Percentiles rank a stretch among this genome's conserved stretches.
phyloP scores from a whole-genome alignment of 2,329 filamentous ascomycete genomes.

The Talaromyces sp. region DNA sequence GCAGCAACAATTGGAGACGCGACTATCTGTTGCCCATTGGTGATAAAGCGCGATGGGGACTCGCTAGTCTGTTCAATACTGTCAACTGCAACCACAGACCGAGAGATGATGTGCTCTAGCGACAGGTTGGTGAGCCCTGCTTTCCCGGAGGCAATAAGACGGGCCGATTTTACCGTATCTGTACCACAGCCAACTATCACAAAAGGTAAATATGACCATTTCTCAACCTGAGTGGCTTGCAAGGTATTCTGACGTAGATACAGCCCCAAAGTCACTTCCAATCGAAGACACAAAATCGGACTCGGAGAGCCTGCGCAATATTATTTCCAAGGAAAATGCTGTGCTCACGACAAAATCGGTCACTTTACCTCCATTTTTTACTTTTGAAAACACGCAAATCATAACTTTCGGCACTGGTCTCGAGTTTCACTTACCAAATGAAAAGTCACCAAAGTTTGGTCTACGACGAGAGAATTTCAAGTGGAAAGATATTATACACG shows the following conservation, averaged over 20 bases:
- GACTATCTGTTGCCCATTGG: slow-evolving; percentile 6
- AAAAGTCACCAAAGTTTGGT: neutral
- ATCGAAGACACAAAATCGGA: neutral
- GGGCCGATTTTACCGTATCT: neutral
- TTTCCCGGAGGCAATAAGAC: neutral
- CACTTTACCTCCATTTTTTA: neutral
- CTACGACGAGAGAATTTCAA: neutral
- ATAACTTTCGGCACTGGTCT: slow-evolving; percentile 3
- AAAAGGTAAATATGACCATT: neutral
- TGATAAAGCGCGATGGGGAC: slow-evolving; percentile 6
- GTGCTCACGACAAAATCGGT: slow-evolving; percentile 1
- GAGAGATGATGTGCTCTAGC: neutral
- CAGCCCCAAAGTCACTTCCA: neutral
- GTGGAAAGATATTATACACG: neutral
- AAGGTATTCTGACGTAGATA: neutral
- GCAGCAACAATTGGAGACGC: slow-evolving; percentile 9
- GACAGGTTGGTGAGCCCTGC: neutral
- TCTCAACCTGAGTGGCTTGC: neutral
- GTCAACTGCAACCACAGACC: slow-evolving; percentile 5
- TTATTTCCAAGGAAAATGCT: neutral
- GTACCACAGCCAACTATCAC: neutral
- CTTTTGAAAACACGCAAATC: neutral
- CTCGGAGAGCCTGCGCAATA: neutral
- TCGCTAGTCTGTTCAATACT: slow-evolving; percentile 8
- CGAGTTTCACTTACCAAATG: neutral